These are phyloP conservation scores for Capniomyces stellatus DNA, from an alignment of 371 early-diverging fungal species.

Conservation along the genomic window DNA sequence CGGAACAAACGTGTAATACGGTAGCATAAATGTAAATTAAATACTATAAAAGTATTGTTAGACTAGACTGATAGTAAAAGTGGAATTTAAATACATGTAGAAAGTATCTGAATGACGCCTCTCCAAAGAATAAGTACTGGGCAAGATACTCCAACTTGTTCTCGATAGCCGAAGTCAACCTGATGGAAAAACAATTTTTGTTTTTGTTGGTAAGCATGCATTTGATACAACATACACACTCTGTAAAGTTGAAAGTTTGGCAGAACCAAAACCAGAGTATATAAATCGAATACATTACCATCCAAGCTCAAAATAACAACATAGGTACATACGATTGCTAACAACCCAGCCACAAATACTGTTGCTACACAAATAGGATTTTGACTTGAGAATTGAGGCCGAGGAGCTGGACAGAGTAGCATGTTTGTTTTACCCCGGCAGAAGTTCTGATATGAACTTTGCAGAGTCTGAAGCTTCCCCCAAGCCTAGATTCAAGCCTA, in stretches of 20 bases:
- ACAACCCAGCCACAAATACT: background rate
- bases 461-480: too few relatives aligned
- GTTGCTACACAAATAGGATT: background rate
- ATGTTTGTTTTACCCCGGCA: background rate
- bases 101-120: constrained; percentile 53
- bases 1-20: constrained; percentile 6
- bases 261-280: too few relatives aligned
- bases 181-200: constrained; percentile 65
- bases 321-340: background rate
- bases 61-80: background rate
- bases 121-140: constrained; percentile 62
- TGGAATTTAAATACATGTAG: constrained; percentile 12
- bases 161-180: constrained; percentile 51
- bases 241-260: too few relatives aligned
- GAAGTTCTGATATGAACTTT: too few relatives aligned
- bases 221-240: too few relatives aligned
- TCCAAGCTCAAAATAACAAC: too few relatives aligned
- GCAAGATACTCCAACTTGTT: constrained; percentile 43
- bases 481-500: too few relatives aligned
- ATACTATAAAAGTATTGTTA: background rate
- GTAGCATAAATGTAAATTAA: background rate
- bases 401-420: background rate
- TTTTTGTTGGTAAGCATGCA: constrained; percentile 31
- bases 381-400: background rate
- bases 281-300: too few relatives aligned